A percentile compares a stretch with the other conserved stretches of the same genome.
Conservation (phyloP, 257 asterid species). For the Craterostigma plantagineum region DNA sequence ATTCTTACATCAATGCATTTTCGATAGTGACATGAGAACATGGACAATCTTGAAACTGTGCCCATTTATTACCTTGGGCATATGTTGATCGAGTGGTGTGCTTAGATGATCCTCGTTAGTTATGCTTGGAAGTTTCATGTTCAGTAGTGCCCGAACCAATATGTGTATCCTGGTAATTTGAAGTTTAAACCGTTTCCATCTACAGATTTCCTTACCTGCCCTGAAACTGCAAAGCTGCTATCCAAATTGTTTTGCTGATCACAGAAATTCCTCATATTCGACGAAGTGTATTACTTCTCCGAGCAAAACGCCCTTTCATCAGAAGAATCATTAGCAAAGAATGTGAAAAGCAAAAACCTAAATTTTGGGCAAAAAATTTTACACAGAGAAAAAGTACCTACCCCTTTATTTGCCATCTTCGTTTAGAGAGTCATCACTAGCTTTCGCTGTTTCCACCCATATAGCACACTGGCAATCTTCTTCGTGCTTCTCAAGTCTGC, state of each 20-base stretch:
- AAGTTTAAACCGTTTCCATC: constrained; percentile 19
- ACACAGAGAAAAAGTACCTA: constrained; percentile 9
- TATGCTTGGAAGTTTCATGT: constrained; percentile 27
- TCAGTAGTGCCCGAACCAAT: too few relatives aligned
- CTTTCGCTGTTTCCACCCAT: constrained; percentile 31
- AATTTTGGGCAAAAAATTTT: not conserved
- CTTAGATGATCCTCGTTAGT: constrained; percentile 25
- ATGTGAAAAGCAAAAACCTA: not conserved
- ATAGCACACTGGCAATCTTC: constrained; percentile 94
- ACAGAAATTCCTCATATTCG: constrained; percentile 44
- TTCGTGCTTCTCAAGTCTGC: constrained; percentile 87
- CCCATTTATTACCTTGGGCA: constrained; percentile 28
- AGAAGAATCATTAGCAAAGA: constrained; percentile 9
- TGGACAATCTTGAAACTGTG: too few relatives aligned
- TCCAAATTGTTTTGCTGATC: constrained; percentile 2
- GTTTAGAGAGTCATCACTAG: constrained; percentile 55
- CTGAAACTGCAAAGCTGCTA: constrained; percentile 17
- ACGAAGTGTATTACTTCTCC: constrained; percentile 58
- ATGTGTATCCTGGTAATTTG: too few relatives aligned
- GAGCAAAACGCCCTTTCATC: constrained; percentile 35
- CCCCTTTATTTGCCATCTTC: constrained; percentile 57
- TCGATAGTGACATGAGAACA: too few relatives aligned
- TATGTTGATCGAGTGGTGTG: constrained; percentile 32
- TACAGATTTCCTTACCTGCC: constrained; percentile 9
- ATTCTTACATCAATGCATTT: too few relatives aligned